phyloP scores from a whole-genome alignment of 805 yeast species.

The Sugiyamaella lignohabitans region DNA sequence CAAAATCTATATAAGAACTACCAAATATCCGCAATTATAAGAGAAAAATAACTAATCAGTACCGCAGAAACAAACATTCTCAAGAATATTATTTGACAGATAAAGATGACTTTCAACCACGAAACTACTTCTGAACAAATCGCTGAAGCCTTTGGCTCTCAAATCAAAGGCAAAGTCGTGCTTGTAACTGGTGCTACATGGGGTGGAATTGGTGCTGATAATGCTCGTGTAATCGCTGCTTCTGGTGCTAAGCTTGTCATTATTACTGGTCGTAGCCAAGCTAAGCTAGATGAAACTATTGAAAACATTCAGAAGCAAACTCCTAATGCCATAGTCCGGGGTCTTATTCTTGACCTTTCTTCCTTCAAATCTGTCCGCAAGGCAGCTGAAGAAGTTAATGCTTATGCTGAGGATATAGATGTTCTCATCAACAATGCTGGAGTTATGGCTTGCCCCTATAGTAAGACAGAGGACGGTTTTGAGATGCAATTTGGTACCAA shows the following conservation, averaged over 20 bases:
- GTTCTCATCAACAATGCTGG: slow-evolving; percentile 74
- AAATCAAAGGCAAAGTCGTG: slow-evolving; percentile 9
- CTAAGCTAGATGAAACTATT: slow-evolving; percentile 7
- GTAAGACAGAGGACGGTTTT: slow-evolving; percentile 57
- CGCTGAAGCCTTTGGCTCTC: not conserved
- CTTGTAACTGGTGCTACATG: slow-evolving; percentile 11
- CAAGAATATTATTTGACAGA: too few species aligned
- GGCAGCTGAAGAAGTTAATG: slow-evolving; percentile 16
- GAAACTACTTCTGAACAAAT: slow-evolving; percentile 11
- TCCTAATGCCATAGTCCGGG: slow-evolving; percentile 8
- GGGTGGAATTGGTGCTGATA: slow-evolving; percentile 17
- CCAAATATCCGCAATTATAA: too few species aligned
- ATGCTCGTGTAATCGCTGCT: slow-evolving; percentile 8
- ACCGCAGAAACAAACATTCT: too few species aligned
- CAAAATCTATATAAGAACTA: too few species aligned
- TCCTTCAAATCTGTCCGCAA: slow-evolving; percentile 10
- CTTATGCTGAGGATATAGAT: slow-evolving; percentile 36
- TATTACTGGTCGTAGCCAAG: slow-evolving; percentile 7
- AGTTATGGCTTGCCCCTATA: slow-evolving; percentile 64
- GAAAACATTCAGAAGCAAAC: slow-evolving; percentile 4
- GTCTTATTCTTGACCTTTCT: slow-evolving; percentile 13
- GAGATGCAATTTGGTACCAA: slow-evolving; percentile 78
- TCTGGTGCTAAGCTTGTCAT: slow-evolving; percentile 8
- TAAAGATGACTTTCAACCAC: not conserved
- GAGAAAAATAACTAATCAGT: too few species aligned